phyloP scores from a whole-genome alignment of 179 eudicot genomes.

The Sideroxylon spinosum region DNA sequence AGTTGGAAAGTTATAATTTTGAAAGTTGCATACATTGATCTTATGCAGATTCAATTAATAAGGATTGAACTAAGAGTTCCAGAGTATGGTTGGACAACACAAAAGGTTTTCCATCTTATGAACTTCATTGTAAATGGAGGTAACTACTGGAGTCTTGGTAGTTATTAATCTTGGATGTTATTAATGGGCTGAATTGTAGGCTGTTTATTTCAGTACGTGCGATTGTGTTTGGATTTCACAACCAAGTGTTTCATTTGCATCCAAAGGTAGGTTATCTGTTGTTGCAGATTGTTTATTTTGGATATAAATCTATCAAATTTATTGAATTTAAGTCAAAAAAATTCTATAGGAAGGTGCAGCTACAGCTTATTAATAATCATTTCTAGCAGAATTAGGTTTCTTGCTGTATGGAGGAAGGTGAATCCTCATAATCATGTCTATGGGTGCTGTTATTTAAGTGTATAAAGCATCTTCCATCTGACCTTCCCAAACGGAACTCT shows the following conservation, averaged over 20 bases:
- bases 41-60: constrained; percentile 72
- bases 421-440: constrained; percentile 17
- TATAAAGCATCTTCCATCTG: constrained; percentile 3
- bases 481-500: neutral
- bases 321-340: neutral
- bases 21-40: constrained; percentile 2
- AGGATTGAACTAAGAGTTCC: constrained; percentile 71
- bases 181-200: constrained; percentile 8
- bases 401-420: constrained; percentile 92
- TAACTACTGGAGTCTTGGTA: constrained; percentile 22
- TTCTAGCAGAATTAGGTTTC: constrained; percentile 76
- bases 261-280: constrained; percentile 52
- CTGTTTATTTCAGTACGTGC: constrained; percentile 55
- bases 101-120: constrained; percentile 74
- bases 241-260: constrained; percentile 44
- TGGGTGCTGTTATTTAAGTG: constrained; percentile 4
- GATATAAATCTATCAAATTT: neutral
- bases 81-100: constrained; percentile 75
- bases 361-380: constrained; percentile 23
- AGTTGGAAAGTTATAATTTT: neutral
- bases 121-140: constrained; percentile 67
- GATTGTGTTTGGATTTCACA: constrained; percentile 64
- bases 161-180: neutral
- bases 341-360: neutral
- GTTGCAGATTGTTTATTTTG: neutral